Base-by-base conservation (phyloP, 352 stramenopile species). In the Pythium dissotocum region DNA sequence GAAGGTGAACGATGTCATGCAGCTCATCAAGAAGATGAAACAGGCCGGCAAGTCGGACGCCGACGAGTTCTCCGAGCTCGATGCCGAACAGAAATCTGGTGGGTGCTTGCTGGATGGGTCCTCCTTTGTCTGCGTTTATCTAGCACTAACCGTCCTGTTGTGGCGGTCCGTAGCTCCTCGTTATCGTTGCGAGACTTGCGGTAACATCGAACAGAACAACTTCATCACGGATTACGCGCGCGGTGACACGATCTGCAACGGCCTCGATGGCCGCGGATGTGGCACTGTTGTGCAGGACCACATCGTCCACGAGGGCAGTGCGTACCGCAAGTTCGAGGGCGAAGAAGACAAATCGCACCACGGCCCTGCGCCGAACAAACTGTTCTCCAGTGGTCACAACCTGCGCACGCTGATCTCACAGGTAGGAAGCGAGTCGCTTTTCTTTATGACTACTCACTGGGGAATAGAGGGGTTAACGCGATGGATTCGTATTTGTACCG, bases 271-370 rank as follows among this genome's bases (percentile, higher is more conserved):
- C 42, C 94, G 88, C 49, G 83, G 84, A 48, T 99, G 95, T 69
- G 95, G 97, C 18, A 98, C 89, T 0, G 95, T 99, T 32, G 93
- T 97, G 28, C 89, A 96, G 65, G 95, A 98, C 74, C 95, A 97
- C 61, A 94, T 98, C 36, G 96, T 98, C 75, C 94, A 98, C 70
- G 97, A 99, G 87, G 95, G 97, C 60, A 97, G 88, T 28, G 89
- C 94, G 59, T 99, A 96, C 80, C 87, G 97, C 44, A 98, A 99
- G 75, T 99, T 99, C 81, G 94, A 98, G 79, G 97, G 94, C 48
- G 95, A 99, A 82, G 93, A 97, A 48, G 95, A 99, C 80, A 97
- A 98, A 61, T 98, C 95, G 44, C 97, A 99, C 76, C 97, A 99
- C 75, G 95, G 95, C 16, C 95, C 96, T 66, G 87, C 92, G 21